phyloP scores from a whole-genome alignment of 2,329 filamentous ascomycete species.

The Cytospora chrysosperma region DNA sequence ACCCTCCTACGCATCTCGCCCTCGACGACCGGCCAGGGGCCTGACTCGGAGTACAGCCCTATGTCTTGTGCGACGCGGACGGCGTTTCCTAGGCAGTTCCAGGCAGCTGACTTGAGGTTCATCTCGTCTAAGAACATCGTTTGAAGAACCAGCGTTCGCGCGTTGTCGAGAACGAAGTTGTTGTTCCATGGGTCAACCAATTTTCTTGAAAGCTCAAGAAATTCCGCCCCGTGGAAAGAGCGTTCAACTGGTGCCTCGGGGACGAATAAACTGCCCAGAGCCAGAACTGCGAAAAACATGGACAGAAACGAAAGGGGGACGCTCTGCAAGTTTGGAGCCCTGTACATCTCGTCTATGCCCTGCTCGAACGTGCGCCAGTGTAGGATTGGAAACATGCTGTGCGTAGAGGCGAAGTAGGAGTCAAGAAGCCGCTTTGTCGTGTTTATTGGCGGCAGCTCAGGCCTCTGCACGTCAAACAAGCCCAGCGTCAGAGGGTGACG shows the following conservation, averaged over 20 bases:
- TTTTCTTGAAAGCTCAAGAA: slow-evolving; percentile 68
- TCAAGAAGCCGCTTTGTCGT: slow-evolving; percentile 70
- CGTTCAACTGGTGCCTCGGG: slow-evolving; percentile 55
- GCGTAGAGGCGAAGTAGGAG: slow-evolving; percentile 73
- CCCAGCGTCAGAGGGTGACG: slow-evolving; percentile 49
- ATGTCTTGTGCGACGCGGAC: slow-evolving; percentile 81
- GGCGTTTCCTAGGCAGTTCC: slow-evolving; percentile 79
- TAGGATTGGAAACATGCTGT: slow-evolving; percentile 79
- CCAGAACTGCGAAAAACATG: slow-evolving; percentile 79
- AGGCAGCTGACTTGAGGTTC: slow-evolving; percentile 82
- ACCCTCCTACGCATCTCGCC: slow-evolving; percentile 82
- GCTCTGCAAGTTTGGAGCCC: slow-evolving; percentile 57
- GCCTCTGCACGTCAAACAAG: slow-evolving; percentile 52
- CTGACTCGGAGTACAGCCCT: slow-evolving; percentile 73
- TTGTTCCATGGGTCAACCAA: slow-evolving; percentile 81
- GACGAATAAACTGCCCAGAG: slow-evolving; percentile 76
- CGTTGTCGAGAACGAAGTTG: slow-evolving; percentile 72
- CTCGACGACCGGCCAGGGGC: slow-evolving; percentile 72
- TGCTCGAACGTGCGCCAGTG: slow-evolving; percentile 83
- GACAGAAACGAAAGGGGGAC: slow-evolving; percentile 71
- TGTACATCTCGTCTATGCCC: slow-evolving; percentile 76
- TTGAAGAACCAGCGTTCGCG: slow-evolving; percentile 68
- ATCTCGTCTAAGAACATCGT: slow-evolving; percentile 81
- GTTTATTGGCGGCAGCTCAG: slow-evolving; percentile 68
- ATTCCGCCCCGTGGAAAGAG: slow-evolving; percentile 55